A percentile compares a stretch with the other conserved stretches of the same genome.
Conservation (phyloP, 805 yeast species). For the Nakazawaea siamensis region DNA sequence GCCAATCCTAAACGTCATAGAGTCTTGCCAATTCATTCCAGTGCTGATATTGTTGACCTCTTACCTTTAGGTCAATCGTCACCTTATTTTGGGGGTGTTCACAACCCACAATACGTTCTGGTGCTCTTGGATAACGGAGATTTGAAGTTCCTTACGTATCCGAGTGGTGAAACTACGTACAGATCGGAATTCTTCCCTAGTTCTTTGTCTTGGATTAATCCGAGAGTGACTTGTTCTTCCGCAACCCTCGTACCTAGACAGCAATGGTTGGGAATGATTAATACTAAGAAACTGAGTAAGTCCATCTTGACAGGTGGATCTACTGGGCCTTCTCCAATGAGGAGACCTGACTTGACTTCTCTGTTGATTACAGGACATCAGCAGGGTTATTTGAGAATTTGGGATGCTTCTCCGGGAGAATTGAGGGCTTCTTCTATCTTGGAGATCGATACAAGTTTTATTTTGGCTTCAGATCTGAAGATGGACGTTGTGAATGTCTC, state of each 20-base stretch:
- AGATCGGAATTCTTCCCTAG: conserved; percentile 69
- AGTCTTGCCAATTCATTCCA: conserved; percentile 44
- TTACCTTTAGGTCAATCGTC: conserved; percentile 49
- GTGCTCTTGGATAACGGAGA: conserved; percentile 57
- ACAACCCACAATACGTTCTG: conserved; percentile 62
- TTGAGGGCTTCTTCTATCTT: conserved; percentile 48
- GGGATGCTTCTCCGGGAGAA: conserved; percentile 80
- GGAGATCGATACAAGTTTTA: conserved; percentile 47
- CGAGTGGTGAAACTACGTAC: conserved; percentile 42
- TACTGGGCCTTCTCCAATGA: conserved; percentile 57
- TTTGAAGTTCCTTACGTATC: conserved; percentile 50
- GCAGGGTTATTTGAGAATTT: conserved; percentile 73
- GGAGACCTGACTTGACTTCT: conserved; percentile 41
- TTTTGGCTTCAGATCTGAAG: conserved; percentile 31
- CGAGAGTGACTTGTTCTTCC: conserved; percentile 50
- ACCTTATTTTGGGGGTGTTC: conserved; percentile 77
- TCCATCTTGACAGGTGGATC: conserved; percentile 74
- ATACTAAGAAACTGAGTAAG: conserved; percentile 20
- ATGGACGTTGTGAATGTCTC: conserved; percentile 51
- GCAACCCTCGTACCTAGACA: conserved; percentile 52
- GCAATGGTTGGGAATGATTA: conserved; percentile 76
- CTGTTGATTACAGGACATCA: conserved; percentile 79
- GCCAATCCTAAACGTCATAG: conserved; percentile 48
- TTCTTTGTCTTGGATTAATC: conserved; percentile 69
- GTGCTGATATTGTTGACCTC: conserved; percentile 35